Evolutionary conservation across 1,139 yeast genomes (phyloP).

Genomic region (Scheffersomyces insectosa): DNA sequence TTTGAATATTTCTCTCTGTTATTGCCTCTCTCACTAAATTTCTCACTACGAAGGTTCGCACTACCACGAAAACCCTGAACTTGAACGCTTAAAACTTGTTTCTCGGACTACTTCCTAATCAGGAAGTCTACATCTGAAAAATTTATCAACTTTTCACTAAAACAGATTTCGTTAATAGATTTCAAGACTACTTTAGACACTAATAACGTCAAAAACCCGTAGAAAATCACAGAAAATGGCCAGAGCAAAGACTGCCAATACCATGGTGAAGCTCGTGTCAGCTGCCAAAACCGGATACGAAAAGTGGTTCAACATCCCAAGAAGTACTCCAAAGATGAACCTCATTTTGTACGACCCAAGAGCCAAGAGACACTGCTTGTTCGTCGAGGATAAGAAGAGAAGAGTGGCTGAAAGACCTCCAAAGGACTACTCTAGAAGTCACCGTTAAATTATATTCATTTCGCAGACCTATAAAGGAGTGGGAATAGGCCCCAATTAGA

Average conservation of each 20-base stretch:
- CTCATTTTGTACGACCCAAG: conserved; percentile 89
- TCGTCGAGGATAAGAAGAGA: conserved; percentile 86
- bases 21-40: no score
- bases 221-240: conserved; percentile 30
- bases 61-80: no score
- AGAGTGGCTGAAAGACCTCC: conserved; percentile 65
- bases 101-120: conserved; percentile 7
- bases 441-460: conserved; percentile 8
- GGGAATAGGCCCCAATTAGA: no score
- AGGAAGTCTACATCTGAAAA: conserved; percentile 15
- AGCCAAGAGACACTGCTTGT: conserved; percentile 73
- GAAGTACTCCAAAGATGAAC: conserved; percentile 75
- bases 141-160: background rate
- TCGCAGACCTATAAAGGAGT: no score
- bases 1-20: no score
- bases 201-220: background rate
- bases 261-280: conserved; percentile 45
- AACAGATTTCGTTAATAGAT: background rate
- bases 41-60: no score
- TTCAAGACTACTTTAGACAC: no score
- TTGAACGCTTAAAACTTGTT: no score
- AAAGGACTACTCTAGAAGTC: conserved; percentile 59
- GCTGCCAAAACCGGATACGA: conserved; percentile 86
- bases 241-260: conserved; percentile 43
- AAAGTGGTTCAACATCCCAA: conserved; percentile 77